Percentiles rank a stretch among this genome's conserved stretches.
Conservation (phyloP, 2,329 filamentous ascomycete genomes). For the Dactylonectria macrodidyma region DNA sequence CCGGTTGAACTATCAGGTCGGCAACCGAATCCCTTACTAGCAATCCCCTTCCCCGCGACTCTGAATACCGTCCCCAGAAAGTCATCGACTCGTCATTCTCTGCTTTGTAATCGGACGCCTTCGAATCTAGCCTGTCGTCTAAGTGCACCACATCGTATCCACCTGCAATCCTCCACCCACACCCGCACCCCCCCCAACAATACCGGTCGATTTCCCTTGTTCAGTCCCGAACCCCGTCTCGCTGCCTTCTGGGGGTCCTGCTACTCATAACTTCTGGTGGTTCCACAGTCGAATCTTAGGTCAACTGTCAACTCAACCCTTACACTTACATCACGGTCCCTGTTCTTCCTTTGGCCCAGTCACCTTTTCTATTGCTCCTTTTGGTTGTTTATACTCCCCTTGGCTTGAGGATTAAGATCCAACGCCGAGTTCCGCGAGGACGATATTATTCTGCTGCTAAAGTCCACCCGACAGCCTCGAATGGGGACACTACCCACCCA, state of each 20-base stretch:
- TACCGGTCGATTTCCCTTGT: slow-evolving; percentile 21
- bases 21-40: slow-evolving; percentile 8
- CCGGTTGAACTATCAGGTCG: slow-evolving; percentile 12
- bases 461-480: slow-evolving; percentile 1
- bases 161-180: slow-evolving; percentile 13
- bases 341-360: slow-evolving; percentile 3
- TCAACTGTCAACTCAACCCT: slow-evolving; percentile 8
- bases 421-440: neutral
- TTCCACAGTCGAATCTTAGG: neutral
- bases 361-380: slow-evolving; percentile 7
- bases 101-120: slow-evolving; percentile 32
- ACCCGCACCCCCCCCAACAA: slow-evolving; percentile 23
- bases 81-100: neutral
- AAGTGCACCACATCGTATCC: slow-evolving; percentile 10
- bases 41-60: slow-evolving; percentile 7
- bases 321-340: slow-evolving; percentile 11
- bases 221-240: slow-evolving; percentile 26
- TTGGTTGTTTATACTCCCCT: neutral
- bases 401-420: neutral
- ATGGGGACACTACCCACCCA: slow-evolving; percentile 21
- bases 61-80: slow-evolving; percentile 11
- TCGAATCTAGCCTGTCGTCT: slow-evolving; percentile 15
- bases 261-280: slow-evolving; percentile 11
- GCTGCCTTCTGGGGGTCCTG: slow-evolving; percentile 9
- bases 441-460: slow-evolving; percentile 17